Evolutionary conservation across 2,329 filamentous ascomycete species (phyloP).

Genomic region (Aspergillus awamori): DNA sequence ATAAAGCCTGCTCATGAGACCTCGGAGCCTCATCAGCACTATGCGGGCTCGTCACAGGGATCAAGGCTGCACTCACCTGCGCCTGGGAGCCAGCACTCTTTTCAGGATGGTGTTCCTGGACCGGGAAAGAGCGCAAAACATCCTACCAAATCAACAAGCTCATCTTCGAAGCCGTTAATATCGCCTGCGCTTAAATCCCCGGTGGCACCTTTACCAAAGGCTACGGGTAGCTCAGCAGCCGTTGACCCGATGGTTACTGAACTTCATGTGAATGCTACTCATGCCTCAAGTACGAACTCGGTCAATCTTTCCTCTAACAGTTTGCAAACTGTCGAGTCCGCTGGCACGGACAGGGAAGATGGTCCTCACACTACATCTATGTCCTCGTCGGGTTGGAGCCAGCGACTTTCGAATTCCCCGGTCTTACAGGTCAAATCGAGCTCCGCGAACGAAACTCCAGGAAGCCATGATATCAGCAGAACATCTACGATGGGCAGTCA

Average conservation of each 20-base stretch:
- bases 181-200: conserved; percentile 44
- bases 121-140: conserved; percentile 40
- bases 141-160: conserved; percentile 46
- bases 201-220: conserved; percentile 40
- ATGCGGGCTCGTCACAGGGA: conserved; percentile 37
- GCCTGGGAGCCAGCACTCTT: conserved; percentile 32
- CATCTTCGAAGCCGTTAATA: conserved; percentile 45
- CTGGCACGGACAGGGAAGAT: conserved; percentile 36
- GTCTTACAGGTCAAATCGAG: conserved; percentile 35
- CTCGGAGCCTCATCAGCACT: conserved; percentile 29
- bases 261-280: conserved; percentile 42
- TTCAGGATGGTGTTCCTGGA: conserved; percentile 32
- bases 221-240: conserved; percentile 34
- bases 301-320: conserved; percentile 35
- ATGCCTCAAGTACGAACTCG: conserved; percentile 36
- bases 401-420: conserved; percentile 38
- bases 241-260: conserved; percentile 53
- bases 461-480: conserved; percentile 24
- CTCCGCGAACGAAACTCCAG: conserved; percentile 31
- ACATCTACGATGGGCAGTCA: conserved; percentile 24
- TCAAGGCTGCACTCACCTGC: conserved; percentile 44
- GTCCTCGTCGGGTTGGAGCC: conserved; percentile 35
- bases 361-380: conserved; percentile 30
- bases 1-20: conserved; percentile 31
- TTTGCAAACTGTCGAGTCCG: conserved; percentile 33